Conservation (phyloP, 371 early-diverging fungal genomes). For the Nosema bombycis region DNA sequence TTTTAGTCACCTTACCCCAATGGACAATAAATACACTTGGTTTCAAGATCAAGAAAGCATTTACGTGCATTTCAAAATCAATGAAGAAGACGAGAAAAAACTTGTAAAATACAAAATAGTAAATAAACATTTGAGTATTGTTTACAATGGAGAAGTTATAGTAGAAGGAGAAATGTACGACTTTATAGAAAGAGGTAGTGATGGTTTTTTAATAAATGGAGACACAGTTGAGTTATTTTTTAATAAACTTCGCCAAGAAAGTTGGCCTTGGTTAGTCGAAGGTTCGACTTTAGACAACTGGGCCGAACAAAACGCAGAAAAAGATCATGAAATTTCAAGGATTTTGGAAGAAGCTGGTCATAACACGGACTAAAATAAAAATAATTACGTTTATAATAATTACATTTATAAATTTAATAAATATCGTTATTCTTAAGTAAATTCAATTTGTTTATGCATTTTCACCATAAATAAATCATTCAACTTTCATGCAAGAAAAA, state of each 20-base stretch:
- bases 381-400: background rate
- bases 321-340: conserved; percentile 16
- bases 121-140: conserved; percentile 15
- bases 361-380: conserved; percentile 18
- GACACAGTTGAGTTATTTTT: conserved; percentile 25
- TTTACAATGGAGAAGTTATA: conserved; percentile 5
- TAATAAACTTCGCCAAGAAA: conserved; percentile 21
- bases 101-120: background rate
- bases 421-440: background rate
- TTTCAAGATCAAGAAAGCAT: conserved; percentile 32
- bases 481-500: no score
- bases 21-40: conserved; percentile 30
- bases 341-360: conserved; percentile 32
- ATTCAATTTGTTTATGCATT: background rate
- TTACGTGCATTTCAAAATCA: conserved; percentile 11
- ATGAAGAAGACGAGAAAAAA: background rate
- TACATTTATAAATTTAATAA: background rate
- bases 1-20: no score
- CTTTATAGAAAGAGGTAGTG: conserved; percentile 8
- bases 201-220: conserved; percentile 23
- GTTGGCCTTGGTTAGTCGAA: conserved; percentile 38
- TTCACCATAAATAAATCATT: background rate
- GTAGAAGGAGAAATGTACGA: conserved; percentile 25
- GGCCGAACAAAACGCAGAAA: conserved; percentile 17
- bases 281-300: no score